Percentiles rank a stretch among this genome's conserved stretches.
phyloP scores from a whole-genome alignment of 306 rosid species.

The Quercus cerris region DNA sequence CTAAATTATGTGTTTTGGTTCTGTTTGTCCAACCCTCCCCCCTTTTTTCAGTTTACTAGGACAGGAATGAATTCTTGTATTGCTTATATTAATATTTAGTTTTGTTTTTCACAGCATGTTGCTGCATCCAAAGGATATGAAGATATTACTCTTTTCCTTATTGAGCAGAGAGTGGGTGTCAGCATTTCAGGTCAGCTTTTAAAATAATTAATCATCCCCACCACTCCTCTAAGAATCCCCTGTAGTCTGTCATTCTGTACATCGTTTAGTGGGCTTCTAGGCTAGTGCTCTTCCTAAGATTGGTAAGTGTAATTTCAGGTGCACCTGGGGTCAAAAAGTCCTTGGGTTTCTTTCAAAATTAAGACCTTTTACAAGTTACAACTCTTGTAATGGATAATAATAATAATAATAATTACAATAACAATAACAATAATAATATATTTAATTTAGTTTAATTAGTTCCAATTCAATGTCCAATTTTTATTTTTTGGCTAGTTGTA shows the following conservation, averaged over 20 bases:
- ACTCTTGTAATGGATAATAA: no score
- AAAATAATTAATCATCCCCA: neutral
- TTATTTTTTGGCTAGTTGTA: no score
- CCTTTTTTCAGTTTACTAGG: neutral
- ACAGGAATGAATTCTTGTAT: neutral
- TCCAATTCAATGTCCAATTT: neutral
- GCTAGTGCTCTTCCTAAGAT: neutral
- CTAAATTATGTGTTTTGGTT: neutral
- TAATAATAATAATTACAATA: no score
- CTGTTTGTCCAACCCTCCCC: neutral
- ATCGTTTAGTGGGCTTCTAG: no score
- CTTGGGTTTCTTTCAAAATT: neutral
- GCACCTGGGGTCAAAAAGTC: neutral
- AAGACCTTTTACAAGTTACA: neutral
- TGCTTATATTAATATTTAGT: constrained; percentile 4
- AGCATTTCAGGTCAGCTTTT: constrained; percentile 41
- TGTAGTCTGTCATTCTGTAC: no score
- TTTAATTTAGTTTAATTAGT: neutral
- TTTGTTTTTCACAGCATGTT: constrained; percentile 38
- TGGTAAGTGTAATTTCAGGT: neutral
- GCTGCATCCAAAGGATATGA: constrained; percentile 55
- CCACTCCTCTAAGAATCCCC: neutral
- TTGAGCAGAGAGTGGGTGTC: constrained; percentile 40
- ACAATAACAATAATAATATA: no score
- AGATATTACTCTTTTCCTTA: constrained; percentile 48